Conservation (phyloP, 75 land plant genomes). For the Pinus albicaulis region DNA sequence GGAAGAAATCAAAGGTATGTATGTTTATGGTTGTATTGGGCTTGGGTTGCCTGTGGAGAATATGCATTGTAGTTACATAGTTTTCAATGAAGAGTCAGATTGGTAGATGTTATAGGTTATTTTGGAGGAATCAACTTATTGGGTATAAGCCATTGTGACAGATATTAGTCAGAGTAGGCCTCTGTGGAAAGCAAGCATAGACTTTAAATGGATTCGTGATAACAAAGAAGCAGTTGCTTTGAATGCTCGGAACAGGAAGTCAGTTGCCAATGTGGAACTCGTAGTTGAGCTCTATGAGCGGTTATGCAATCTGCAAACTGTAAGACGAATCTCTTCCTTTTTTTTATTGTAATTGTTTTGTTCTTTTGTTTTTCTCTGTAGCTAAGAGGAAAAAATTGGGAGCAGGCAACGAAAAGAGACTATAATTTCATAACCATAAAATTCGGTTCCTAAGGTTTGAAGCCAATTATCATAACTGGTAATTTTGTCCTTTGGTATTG, state of each 20-base stretch:
- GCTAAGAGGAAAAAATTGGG: neutral
- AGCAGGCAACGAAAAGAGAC: neutral
- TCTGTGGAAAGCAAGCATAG: slow-evolving; percentile 89
- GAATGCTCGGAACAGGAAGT: slow-evolving; percentile 73
- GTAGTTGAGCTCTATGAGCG: slow-evolving; percentile 79
- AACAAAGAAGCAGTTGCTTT: slow-evolving; percentile 72
- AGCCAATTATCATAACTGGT: neutral
- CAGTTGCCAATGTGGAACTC: slow-evolving; percentile 71
- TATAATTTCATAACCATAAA: neutral
- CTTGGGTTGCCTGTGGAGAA: neutral
- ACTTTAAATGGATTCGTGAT: slow-evolving; percentile 95
- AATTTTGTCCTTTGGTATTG: neutral
- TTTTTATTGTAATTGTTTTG: neutral
- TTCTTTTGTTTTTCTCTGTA: neutral
- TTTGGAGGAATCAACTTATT: too few species aligned
- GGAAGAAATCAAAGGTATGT: neutral
- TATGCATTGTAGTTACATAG: neutral
- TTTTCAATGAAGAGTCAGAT: too few species aligned
- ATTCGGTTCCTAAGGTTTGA: neutral
- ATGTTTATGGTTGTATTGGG: neutral
- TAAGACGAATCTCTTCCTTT: slow-evolving; percentile 14
- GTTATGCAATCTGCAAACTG: slow-evolving; percentile 54
- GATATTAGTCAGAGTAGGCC: neutral
- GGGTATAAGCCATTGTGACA: neutral
- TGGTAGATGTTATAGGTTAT: too few species aligned